A percentile compares a stretch with the other conserved stretches of the same genome.
Conservation (phyloP, 192 early-diverging fungal genomes). For the Umbelopsis ramanniana region DNA sequence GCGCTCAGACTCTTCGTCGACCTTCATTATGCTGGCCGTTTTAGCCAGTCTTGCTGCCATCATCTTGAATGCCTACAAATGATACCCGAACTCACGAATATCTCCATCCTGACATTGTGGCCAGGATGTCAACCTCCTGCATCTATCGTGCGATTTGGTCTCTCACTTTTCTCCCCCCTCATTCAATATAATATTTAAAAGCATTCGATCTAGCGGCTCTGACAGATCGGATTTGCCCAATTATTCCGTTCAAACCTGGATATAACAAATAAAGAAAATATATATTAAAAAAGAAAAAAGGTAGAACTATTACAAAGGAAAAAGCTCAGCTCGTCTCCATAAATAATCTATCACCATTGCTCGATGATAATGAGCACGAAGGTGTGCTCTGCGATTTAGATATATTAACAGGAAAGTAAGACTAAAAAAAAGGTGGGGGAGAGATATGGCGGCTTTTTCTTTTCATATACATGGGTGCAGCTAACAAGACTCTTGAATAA, state of each 20-base stretch:
- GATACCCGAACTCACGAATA: slow-evolving; percentile 3
- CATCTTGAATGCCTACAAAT: slow-evolving; percentile 4
- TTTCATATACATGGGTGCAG: not conserved
- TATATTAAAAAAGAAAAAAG: too few species aligned
- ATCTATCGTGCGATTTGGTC: not conserved
- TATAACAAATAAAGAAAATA: too few species aligned
- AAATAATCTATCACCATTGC: too few species aligned
- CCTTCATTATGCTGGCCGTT: slow-evolving; percentile 7
- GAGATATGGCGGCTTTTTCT: not conserved
- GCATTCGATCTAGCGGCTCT: not conserved
- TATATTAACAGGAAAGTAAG: too few species aligned
- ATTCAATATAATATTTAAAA: not conserved
- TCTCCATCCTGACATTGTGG: not conserved
- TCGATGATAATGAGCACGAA: too few species aligned
- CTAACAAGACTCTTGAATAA: slow-evolving; percentile 14
- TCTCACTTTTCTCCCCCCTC: not conserved
- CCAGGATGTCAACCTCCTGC: not conserved
- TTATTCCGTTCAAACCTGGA: too few species aligned
- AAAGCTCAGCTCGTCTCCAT: too few species aligned
- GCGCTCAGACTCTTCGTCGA: slow-evolving; percentile 4
- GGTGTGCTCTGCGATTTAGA: too few species aligned
- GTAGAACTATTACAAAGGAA: too few species aligned
- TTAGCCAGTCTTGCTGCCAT: slow-evolving; percentile 19
- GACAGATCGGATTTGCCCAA: not conserved
- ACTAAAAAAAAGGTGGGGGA: too few species aligned